A percentile compares a stretch with the other conserved stretches of the same genome.
Evolutionary conservation across 2,329 filamentous ascomycete genomes (phyloP).

Genomic region (Calycina marina): DNA sequence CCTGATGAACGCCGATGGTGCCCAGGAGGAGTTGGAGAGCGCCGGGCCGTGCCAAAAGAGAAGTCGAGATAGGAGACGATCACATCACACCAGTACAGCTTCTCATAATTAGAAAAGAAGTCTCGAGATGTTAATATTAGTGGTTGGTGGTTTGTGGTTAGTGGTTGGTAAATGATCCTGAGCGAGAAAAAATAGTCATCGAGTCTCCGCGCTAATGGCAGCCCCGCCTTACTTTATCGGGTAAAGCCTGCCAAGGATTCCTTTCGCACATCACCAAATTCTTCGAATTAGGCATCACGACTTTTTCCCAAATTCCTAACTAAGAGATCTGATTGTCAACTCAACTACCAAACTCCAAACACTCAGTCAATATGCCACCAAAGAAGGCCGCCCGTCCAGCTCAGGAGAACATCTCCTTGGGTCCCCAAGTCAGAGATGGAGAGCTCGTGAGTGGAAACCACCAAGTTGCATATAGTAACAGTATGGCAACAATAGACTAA

Average conservation of each 20-base stretch:
- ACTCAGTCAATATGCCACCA: slow-evolving; percentile 79
- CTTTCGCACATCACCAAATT: slow-evolving; percentile 2
- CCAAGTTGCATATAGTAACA: not conserved
- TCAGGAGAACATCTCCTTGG: slow-evolving; percentile 97
- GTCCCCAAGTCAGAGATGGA: slow-evolving; percentile 94
- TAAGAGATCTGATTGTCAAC: slow-evolving; percentile 9
- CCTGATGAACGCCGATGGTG: too few relatives aligned
- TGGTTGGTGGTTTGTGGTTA: too few relatives aligned
- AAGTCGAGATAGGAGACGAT: too few relatives aligned
- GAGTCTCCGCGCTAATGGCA: not conserved
- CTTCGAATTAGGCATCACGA: slow-evolving; percentile 3
- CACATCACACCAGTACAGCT: too few relatives aligned
- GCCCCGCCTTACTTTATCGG: too few relatives aligned
- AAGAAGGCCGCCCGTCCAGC: slow-evolving; percentile 75
- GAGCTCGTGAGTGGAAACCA: slow-evolving; percentile 22
- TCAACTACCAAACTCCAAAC: slow-evolving; percentile 52
- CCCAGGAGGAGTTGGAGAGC: too few relatives aligned
- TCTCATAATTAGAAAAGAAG: too few relatives aligned
- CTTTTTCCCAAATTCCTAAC: slow-evolving; percentile 13
- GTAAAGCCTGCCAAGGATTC: too few relatives aligned
- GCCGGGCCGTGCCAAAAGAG: too few relatives aligned
- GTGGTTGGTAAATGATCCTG: too few relatives aligned
- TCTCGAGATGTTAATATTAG: too few relatives aligned
- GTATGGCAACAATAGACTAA: slow-evolving; percentile 41
- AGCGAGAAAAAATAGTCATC: too few relatives aligned